phyloP scores from a whole-genome alignment of 1,139 yeast genomes.

The Candida sp. region DNA sequence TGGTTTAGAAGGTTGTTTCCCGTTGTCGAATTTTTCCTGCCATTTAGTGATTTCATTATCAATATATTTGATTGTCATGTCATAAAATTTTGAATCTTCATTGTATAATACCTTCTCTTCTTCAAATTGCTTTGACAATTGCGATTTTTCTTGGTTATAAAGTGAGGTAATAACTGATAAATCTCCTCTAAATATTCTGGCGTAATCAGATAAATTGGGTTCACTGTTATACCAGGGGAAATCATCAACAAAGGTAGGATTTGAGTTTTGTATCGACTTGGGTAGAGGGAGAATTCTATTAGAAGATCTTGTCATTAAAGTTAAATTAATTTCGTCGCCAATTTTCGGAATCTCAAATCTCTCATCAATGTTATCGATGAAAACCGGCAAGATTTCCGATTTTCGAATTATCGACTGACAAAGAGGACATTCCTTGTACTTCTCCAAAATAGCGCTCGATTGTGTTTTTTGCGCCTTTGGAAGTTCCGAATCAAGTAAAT shows the following conservation, averaged over 20 bases:
- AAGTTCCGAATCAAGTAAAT: conserved; percentile 62
- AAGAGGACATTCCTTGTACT: conserved; percentile 77
- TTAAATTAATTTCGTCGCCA: conserved; percentile 58
- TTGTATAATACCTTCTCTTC: conserved; percentile 57
- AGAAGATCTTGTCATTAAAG: conserved; percentile 69
- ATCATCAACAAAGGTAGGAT: conserved; percentile 16
- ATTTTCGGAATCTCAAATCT: conserved; percentile 58
- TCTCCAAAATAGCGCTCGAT: conserved; percentile 40
- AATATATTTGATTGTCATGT: conserved; percentile 56
- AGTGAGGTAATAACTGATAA: conserved; percentile 48
- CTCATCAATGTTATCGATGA: conserved; percentile 53
- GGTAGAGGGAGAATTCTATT: conserved; percentile 67
- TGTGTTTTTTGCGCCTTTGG: conserved; percentile 36
- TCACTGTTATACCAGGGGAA: conserved; percentile 27
- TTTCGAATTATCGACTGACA: conserved; percentile 69
- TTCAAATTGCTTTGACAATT: conserved; percentile 44
- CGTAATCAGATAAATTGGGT: conserved; percentile 27
- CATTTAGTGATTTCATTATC: conserved; percentile 39
- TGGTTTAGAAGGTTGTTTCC: not conserved
- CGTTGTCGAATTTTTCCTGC: conserved; percentile 17
- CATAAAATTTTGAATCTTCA: conserved; percentile 57
- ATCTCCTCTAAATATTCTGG: conserved; percentile 66
- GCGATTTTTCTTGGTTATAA: conserved; percentile 54
- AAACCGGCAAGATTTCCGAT: conserved; percentile 65
- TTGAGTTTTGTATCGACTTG: conserved; percentile 27